Base-by-base conservation (phyloP, 2,329 filamentous ascomycete genomes). In the Cladophialophora bantiana region DNA sequence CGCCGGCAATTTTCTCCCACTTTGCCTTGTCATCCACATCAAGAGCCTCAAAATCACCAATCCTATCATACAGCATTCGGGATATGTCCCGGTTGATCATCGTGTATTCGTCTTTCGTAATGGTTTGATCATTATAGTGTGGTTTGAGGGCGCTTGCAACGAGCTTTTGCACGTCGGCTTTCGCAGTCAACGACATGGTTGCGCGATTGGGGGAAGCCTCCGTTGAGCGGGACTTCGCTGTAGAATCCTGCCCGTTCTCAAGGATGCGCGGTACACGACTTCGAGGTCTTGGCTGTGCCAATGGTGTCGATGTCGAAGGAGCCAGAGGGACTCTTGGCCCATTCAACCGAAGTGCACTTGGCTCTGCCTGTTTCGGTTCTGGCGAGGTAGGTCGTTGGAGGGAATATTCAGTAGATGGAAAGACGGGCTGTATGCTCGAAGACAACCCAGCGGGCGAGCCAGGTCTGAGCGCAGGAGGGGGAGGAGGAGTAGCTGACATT, bases 31-130 rank as follows among this genome's bases (percentile, higher is more conserved):
- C 86, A 34, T 88, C 86, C 26, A 90, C 85, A 73, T 91, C 86
- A 35, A 95, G 83, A 31, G 83, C 79, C 20, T 83, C 79, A 13
- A 83, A 83, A 42, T 83, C 83, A 4, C 83, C 84, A 32, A 88
- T 84, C 55, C 82, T 81, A 36, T 89, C 93, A 79, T 99, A 99
- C 66, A 99, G 83, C 80, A 90, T 91, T 65, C 93, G 90, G 50
- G 93, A 97, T 38, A 98, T 89, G 67, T 91, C 90, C 69, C 93
- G 89, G 76, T 98, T 98, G 79, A 98, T 97, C 64, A 88, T 88
- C 2, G 92, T 94, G 77, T 96, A 99, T 78, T 97, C 90, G 67
- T 97, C 92, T 72, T 93, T 92, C 18, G 89, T 93, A 68, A 98
- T 85, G 69, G 90, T 87, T 73, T 90, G 89, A 50, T 90, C 90